These are phyloP conservation scores for Cryptococcus jaspeensis DNA, from an alignment of 1,284 basidiomycete species.

Conservation along the genomic window DNA sequence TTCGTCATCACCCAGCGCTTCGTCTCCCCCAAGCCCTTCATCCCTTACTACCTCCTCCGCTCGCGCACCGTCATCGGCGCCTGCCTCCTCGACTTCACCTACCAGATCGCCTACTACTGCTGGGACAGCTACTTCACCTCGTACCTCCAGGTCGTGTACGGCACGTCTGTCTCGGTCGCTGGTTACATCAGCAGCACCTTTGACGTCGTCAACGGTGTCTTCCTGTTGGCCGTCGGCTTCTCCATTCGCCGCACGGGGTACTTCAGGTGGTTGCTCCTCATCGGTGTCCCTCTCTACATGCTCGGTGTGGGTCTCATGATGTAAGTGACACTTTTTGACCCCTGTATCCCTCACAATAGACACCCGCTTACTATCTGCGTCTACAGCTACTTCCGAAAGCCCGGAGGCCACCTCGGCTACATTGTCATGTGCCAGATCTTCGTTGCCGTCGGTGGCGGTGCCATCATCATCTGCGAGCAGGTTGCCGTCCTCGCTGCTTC, in stretches of 20 bases:
- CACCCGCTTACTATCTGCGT: too few species aligned
- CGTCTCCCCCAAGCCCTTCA: slow-evolving; percentile 41
- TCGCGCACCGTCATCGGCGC: slow-evolving; percentile 48
- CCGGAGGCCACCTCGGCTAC: slow-evolving; percentile 25
- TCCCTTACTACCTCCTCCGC: slow-evolving; percentile 47
- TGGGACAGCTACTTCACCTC: slow-evolving; percentile 44
- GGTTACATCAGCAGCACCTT: slow-evolving; percentile 49
- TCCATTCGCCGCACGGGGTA: slow-evolving; percentile 46
- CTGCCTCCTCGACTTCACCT: slow-evolving; percentile 42
- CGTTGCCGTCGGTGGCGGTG: slow-evolving; percentile 49
- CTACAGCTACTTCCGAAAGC: slow-evolving; percentile 47
- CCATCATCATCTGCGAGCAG: slow-evolving; percentile 50
- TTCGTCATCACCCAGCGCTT: slow-evolving; percentile 48
- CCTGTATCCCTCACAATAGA: too few species aligned
- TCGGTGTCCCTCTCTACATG: slow-evolving; percentile 43
- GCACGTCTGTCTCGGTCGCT: slow-evolving; percentile 42
- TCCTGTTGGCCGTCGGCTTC: slow-evolving; percentile 44
- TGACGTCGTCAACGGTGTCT: slow-evolving; percentile 46
- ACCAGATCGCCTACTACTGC: slow-evolving; percentile 48
- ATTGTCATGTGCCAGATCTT: slow-evolving; percentile 48
- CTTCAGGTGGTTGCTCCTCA: slow-evolving; percentile 45
- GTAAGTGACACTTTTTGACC: too few species aligned
- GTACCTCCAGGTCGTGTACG: slow-evolving; percentile 45
- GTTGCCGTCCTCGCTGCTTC: slow-evolving; percentile 49
- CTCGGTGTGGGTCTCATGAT: slow-evolving; percentile 52